Conservation (phyloP, 176 grass and related monocot genomes). For the Avena eriantha region DNA sequence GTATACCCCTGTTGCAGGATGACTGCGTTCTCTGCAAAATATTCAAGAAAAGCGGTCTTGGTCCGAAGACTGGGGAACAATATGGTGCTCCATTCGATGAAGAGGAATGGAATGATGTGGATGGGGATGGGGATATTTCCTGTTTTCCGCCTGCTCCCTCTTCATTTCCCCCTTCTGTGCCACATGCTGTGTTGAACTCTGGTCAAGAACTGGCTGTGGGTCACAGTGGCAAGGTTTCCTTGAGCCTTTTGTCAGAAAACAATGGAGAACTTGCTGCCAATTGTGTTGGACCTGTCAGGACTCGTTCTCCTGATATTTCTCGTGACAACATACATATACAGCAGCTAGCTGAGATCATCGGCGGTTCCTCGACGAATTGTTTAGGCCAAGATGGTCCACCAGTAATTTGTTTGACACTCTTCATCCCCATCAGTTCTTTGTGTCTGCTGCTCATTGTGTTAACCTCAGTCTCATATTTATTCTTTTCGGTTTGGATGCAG, state of each 20-base stretch:
- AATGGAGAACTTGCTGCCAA: neutral
- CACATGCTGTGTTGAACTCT: slow-evolving; percentile 14
- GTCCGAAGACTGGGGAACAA: slow-evolving; percentile 73
- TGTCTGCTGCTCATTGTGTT: neutral
- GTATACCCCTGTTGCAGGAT: slow-evolving; percentile 54
- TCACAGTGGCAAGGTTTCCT: slow-evolving; percentile 35
- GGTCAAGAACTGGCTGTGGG: slow-evolving; percentile 33
- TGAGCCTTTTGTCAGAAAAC: slow-evolving; percentile 30
- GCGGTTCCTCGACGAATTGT: too few species aligned
- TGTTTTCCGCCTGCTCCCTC: slow-evolving; percentile 25
- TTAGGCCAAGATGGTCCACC: slow-evolving; percentile 7
- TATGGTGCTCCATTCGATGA: slow-evolving; percentile 93
- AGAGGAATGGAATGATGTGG: slow-evolving; percentile 68
- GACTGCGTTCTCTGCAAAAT: slow-evolving; percentile 85
- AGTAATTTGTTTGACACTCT: slow-evolving; percentile 35
- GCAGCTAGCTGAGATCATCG: slow-evolving; percentile 7
- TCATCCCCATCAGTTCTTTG: neutral
- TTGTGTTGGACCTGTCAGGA: slow-evolving; percentile 8
- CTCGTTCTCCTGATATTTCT: slow-evolving; percentile 18
- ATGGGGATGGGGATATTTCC: slow-evolving; percentile 27
- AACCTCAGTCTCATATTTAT: neutral
- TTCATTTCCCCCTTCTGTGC: neutral
- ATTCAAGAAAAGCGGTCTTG: slow-evolving; percentile 85
- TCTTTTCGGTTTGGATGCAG: slow-evolving; percentile 36
- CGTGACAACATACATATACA: slow-evolving; percentile 49